Evolutionary conservation across 345 rosid genomes (phyloP), one percentile per base, ranked within the genome.

Genomic region (Arabidopsis suecica): DNA sequence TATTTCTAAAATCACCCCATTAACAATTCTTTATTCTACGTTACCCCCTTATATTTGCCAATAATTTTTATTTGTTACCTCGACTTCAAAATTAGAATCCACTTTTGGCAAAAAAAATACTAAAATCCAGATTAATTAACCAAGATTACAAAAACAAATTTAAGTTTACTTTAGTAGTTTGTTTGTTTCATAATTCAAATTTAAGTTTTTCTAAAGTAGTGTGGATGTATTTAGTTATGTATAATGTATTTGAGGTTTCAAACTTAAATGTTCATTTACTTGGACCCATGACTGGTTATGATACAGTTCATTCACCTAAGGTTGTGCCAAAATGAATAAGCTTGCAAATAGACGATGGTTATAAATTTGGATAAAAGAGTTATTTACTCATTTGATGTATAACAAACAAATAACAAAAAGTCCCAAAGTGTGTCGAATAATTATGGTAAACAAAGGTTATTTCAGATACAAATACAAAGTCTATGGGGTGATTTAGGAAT

Each of bases 1-100:
- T 42, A 56, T 69, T 69, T 69, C 56, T 30, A 11, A 3, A 41
- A 6, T 36, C 32, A 20, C 58, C 74, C 65, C 74, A 4, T 16
- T 2, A 18, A 2, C 12, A 41, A 28, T 69, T 0, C 28, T 30
- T 65, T 3, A n/a, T 44, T 8, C 3, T 9, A 28, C 5, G 9
- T 28, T 3, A 44, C 9, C 40, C 40, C 53, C 68, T 33, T 23
- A 3, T 6, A 22, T 3, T 9, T 57, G 6, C 12, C 8, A 58
- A 16, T 9, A 9, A 4, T 9, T 57, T 58, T 5, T 8, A 30
- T 55, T 48, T n/a, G 7, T 42, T 42, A 42, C 16, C 48, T 42
- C 14, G 13, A 11, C 13, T 42, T 14, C 5, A 2, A 12, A 42
- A 2, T 37, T 37, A 37, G 9, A 9, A 8, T 9, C 9, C 41